Percentiles rank a stretch among this genome's conserved stretches.
Evolutionary conservation across 202 grass and related monocot genomes (phyloP).

Genomic region (Elaeis oleifera): DNA sequence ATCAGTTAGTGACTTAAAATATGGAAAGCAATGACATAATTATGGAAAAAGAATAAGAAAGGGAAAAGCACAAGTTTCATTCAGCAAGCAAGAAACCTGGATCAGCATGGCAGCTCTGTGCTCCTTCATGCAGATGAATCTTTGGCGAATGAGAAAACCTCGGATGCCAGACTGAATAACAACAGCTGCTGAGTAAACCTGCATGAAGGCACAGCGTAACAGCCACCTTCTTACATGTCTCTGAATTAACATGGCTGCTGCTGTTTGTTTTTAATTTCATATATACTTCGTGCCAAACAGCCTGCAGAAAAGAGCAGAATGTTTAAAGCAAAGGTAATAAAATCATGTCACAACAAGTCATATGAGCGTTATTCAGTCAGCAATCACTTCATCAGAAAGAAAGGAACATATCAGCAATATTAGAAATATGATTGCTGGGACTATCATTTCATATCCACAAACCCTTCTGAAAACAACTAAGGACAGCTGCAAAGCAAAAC

Average conservation of each 20-base stretch:
- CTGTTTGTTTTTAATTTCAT: constrained; percentile 43
- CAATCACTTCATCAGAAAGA: too few relatives aligned
- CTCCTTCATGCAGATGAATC: constrained; percentile 55
- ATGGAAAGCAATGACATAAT: too few relatives aligned
- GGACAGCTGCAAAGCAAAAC: neutral
- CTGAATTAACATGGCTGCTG: constrained; percentile 66
- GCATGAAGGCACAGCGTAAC: constrained; percentile 36
- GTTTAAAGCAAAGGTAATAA: neutral
- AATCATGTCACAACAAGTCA: neutral
- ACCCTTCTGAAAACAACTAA: neutral
- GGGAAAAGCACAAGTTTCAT: neutral
- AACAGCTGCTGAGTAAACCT: constrained; percentile 43
- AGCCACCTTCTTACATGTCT: constrained; percentile 60
- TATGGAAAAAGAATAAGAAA: neutral
- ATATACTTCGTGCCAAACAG: constrained; percentile 65
- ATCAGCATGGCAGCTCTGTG: constrained; percentile 62
- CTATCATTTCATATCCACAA: too few relatives aligned
- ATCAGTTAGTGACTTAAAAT: too few relatives aligned
- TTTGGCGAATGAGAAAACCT: constrained; percentile 46
- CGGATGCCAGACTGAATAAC: constrained; percentile 69
- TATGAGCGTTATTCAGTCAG: too few relatives aligned
- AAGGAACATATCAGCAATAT: too few relatives aligned
- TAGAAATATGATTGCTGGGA: too few relatives aligned
- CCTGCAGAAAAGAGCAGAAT: constrained; percentile 29
- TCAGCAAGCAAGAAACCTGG: constrained; percentile 38